Conservation (phyloP, 2,329 filamentous ascomycete species). For the Sporothrix brunneoviolacea region DNA sequence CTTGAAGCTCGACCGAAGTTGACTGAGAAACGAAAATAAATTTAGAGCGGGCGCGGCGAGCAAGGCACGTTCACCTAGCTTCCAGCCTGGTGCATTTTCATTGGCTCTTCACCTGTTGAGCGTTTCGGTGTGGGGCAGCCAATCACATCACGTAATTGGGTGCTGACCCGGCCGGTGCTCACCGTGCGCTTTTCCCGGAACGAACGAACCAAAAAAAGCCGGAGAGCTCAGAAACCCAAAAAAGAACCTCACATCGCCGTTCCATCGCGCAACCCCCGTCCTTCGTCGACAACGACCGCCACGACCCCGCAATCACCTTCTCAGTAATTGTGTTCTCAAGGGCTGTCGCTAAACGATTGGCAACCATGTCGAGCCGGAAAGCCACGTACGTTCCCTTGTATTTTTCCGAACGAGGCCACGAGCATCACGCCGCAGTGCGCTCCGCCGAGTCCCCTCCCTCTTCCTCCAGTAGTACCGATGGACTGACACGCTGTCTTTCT, state of each 20-base stretch:
- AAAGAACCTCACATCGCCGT: constrained; percentile 15
- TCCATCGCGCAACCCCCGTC: background rate
- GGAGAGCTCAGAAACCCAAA: constrained; percentile 19
- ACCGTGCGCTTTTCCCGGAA: constrained; percentile 5
- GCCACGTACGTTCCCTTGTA: constrained; percentile 48
- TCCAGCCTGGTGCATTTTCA: constrained; percentile 17
- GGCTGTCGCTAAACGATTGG: background rate
- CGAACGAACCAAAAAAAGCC: constrained; percentile 13
- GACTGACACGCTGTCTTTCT: background rate
- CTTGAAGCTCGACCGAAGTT: too few relatives aligned
- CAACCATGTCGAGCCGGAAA: constrained; percentile 51
- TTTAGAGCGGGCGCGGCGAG: background rate
- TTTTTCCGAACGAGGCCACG: too few relatives aligned
- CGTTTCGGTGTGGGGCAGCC: constrained; percentile 12
- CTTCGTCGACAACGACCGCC: constrained; percentile 22
- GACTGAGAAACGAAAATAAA: background rate
- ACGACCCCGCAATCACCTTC: constrained; percentile 25
- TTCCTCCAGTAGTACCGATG: too few relatives aligned
- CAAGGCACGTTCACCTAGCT: background rate
- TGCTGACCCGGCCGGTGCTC: constrained; percentile 17
- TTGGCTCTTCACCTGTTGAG: constrained; percentile 14
- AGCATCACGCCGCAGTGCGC: too few relatives aligned
- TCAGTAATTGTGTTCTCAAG: background rate
- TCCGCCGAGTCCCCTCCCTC: too few relatives aligned
- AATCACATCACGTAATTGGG: constrained; percentile 20